phyloP scores from a whole-genome alignment of 2,329 filamentous ascomycete species.

The Hirsutella minnesotensis region DNA sequence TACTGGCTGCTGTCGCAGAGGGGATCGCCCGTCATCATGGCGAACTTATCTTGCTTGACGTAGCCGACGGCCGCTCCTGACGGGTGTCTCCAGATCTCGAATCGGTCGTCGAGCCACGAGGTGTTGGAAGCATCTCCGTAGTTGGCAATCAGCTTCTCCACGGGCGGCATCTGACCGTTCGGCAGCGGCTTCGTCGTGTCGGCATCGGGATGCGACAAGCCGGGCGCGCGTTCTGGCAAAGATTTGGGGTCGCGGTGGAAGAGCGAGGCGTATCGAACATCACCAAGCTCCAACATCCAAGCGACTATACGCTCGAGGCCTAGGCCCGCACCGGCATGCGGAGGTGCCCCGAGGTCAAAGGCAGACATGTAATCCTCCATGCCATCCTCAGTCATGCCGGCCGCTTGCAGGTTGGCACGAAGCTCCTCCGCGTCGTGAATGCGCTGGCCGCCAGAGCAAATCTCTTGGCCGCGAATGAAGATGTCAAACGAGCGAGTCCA shows the following conservation, averaged over 20 bases:
- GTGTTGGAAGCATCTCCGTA: slow-evolving; percentile 93
- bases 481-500: slow-evolving; percentile 93
- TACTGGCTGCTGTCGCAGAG: slow-evolving; percentile 74
- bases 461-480: slow-evolving; percentile 86
- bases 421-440: slow-evolving; percentile 71
- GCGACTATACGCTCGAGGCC: slow-evolving; percentile 83
- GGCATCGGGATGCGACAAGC: slow-evolving; percentile 76
- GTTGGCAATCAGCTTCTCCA: slow-evolving; percentile 86
- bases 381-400: slow-evolving; percentile 64
- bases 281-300: slow-evolving; percentile 73
- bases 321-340: slow-evolving; percentile 82
- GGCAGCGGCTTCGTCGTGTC: slow-evolving; percentile 49
- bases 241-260: slow-evolving; percentile 86
- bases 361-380: slow-evolving; percentile 87
- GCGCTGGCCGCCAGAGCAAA: slow-evolving; percentile 84
- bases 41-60: slow-evolving; percentile 63
- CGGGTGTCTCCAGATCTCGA: slow-evolving; percentile 75
- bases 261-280: slow-evolving; percentile 78
- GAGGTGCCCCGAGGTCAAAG: slow-evolving; percentile 80
- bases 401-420: slow-evolving; percentile 62
- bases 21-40: slow-evolving; percentile 78
- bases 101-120: slow-evolving; percentile 83
- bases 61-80: slow-evolving; percentile 81
- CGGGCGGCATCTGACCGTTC: slow-evolving; percentile 50
- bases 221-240: slow-evolving; percentile 53